Evolutionary conservation across 306 rosid species (phyloP), one percentile per base, ranked within the genome.

Genomic region (Prunus mira): DNA sequence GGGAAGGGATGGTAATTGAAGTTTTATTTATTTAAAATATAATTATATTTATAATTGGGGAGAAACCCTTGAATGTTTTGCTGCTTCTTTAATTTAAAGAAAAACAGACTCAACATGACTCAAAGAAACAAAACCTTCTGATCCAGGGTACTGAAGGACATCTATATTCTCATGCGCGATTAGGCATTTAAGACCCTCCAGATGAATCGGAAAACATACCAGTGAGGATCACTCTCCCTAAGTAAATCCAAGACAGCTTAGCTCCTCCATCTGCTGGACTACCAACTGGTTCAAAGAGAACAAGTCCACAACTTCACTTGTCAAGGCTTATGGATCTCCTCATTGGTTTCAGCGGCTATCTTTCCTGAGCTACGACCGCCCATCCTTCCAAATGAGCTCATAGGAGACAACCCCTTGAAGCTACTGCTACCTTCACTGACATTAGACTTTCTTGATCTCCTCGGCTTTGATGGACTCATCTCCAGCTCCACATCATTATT

Each of bases 381-480:
- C 28, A 89, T 79, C 83, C 76, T 93, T 56, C 97, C 85, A 13
- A 93, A 87, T 4, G 97, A 89, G 62, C 95, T 85, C 84, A 93
- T 72, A 68, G 97, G 82, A 0, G 96, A 88, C 84, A 91, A 82
- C 67, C 93, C 81, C 88, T 93, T 91, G 82, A 93, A 89, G 84
- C 98, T 93, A 82, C 93, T 91, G 82, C 98, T 93, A 45, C 96
- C 98, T 78, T 93, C 97, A 32, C 93, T 85, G 82, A 84, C 84
- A 76, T 93, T 93, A 6, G 97, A 91, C 90, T 79, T 93, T 68
- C 93, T 86, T 46, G 90, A 89, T 74, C 82, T 87, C 82, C 93
- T 89, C 55, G 89, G 96, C 79, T 91, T 91, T 7, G 88, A 52
- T 58, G 89, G 88, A 79, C 89, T 85, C 69, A 85, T 79, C 67